Base-by-base conservation (phyloP, 2,329 filamentous ascomycete species). In the Blumeria graminis region DNA sequence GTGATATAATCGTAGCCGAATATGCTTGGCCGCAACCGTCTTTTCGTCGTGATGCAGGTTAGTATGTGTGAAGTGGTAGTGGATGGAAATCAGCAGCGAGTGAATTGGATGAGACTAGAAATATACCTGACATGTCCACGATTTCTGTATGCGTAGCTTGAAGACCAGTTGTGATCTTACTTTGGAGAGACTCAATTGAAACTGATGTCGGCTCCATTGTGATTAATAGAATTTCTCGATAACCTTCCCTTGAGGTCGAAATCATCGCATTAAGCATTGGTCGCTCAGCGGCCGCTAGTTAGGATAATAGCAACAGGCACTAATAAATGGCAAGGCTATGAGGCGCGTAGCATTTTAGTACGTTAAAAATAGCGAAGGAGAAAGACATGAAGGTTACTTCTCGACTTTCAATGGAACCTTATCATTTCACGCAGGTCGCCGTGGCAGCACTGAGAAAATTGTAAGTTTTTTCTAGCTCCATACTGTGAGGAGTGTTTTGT, bases 51-150 rank as follows among this genome's bases (percentile, higher is more conserved):
- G 22, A 4, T 28, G 22, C 22, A 28, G 22, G 22, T 28, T 28
- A 28, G 22, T 62, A 53, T 57, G 5, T 14, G n/a, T 46, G 39
- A 52, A 32, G 16, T 13, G 14, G 14, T 43, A 32, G 33, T 38
- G n/a, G 13, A 57, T 48, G 46, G 33, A 41, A 34, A 33, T 35
- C 38, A 48, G 50, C 32, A 53, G 45, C 57, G 57, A 58, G 60
- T 57, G 60, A 56, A 60, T 57, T 58, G 55, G 60, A 41, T 58
- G 57, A 57, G 55, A 57, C 55, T 18, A 67, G 73, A 34, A 36
- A 45, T 33, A 58, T 77, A 94, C 89, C 90, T 61, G 88, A 94
- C 74, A 94, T 80, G 71, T 96, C 90, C 61, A 86, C 84, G 63
- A 95, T 87, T 64, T 92, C 82, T 60, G 94, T 87, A 71, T 93